Evolutionary conservation across 306 rosid species (phyloP).

Genomic region (Cyamopsis tetragonoloba): DNA sequence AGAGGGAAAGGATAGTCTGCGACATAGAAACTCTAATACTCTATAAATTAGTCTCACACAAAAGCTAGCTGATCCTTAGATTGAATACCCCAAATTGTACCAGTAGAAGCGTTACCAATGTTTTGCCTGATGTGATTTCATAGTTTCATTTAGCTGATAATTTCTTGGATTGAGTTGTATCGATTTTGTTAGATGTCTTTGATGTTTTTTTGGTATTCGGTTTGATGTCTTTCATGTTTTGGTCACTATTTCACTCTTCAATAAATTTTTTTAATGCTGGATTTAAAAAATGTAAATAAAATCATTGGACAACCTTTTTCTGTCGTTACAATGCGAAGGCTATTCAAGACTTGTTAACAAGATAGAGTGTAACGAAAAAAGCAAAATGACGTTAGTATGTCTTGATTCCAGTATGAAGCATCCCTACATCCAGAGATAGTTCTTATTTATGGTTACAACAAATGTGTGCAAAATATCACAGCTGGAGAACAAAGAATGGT

Average conservation of each 20-base stretch:
- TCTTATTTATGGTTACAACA: not conserved
- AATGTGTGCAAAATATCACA: not conserved
- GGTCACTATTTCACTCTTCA: not conserved
- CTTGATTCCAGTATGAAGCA: not conserved
- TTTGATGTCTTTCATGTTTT: not conserved
- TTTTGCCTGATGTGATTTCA: conserved; percentile 9
- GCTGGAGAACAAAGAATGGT: not conserved
- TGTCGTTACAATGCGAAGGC: not conserved
- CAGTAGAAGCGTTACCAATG: not conserved
- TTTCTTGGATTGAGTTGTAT: not conserved
- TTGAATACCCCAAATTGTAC: conserved; percentile 18
- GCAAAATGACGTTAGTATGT: not conserved
- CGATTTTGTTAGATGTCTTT: not conserved
- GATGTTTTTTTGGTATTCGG: too few relatives aligned
- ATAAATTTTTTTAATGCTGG: not conserved
- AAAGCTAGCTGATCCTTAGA: conserved; percentile 14
- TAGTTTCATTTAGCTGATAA: conserved; percentile 3
- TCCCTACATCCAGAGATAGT: not conserved
- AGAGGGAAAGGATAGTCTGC: conserved; percentile 20
- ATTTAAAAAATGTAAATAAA: not conserved
- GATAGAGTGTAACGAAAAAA: not conserved
- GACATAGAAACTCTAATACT: conserved; percentile 21
- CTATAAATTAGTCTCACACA: conserved; percentile 19
- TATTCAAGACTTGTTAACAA: not conserved
- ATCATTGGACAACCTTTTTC: not conserved